Evolutionary conservation across 345 rosid species (phyloP), one percentile per base, ranked within the genome.

Genomic region (Erysimum cheiranthoides): DNA sequence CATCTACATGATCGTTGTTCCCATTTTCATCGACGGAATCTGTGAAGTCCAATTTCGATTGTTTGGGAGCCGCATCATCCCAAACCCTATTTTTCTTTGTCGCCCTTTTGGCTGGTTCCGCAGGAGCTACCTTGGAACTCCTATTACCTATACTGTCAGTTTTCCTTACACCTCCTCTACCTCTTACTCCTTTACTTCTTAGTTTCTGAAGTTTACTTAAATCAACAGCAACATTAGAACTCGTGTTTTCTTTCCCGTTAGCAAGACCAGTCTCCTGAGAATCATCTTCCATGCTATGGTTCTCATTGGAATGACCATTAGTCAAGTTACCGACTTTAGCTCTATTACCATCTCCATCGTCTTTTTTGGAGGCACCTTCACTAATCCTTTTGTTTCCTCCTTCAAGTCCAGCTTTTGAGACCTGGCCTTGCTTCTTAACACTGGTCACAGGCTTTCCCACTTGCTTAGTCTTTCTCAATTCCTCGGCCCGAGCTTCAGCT

Each of bases 21-120:
- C 87, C 87, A 62, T 83, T 88, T 73, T 73, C 88, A 61, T 73
- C 92, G 12, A 80, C 81, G 40, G 89, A 87, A 81, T 87, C 92
- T 0, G 99, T 90, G 46, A 90, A 93, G 79, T 95, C 99, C 88
- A 95, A 69, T 74, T 93, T 95, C 46, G 84, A 50, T 57, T 85
- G 89, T 4, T 78, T 78, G 35, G 71, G 64, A 80, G 97, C 93
- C 21, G 87, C 73, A 82, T 95, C 97, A 46, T 88, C 96, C 99
- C 99, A 95, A 81, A 89, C 96, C 79, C 98, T 90, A 68, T 93
- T 88, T 85, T 92, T 84, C 80, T 95, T 95, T 18, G 92, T 81
- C 50, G 71, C 64, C 78, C 89, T 93, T 85, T 89, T 95, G 73
- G 89, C 87, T 10, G 91, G 86, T 83, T 93, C 94, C 79, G 45